Conservation (phyloP, 768 basidiomycete species). For the Phaffia tasmanica region DNA sequence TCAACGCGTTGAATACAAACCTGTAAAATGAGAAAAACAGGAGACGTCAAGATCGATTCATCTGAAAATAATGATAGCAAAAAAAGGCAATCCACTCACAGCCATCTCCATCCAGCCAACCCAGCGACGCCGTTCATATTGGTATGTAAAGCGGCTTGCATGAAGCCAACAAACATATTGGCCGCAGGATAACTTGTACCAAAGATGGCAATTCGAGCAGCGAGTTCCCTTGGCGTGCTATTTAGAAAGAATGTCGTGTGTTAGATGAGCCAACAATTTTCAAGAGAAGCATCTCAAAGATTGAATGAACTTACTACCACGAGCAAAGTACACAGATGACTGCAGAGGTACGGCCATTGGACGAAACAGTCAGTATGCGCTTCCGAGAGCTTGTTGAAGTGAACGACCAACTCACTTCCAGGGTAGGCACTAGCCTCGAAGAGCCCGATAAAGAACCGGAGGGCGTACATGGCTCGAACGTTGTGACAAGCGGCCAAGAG, state of each 20-base stretch:
- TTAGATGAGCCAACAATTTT: background rate
- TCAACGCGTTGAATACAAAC: conserved; percentile 18
- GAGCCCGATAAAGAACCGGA: conserved; percentile 24
- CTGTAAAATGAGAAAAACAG: background rate
- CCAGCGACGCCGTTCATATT: conserved; percentile 26
- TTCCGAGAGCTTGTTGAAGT: background rate
- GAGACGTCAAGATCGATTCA: background rate
- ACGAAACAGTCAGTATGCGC: background rate
- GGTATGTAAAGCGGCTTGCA: conserved; percentile 29
- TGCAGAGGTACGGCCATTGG: background rate
- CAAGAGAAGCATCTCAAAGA: background rate
- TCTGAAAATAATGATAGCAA: background rate
- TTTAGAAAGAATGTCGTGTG: background rate
- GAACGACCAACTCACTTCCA: background rate
- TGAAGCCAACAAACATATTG: conserved; percentile 27
- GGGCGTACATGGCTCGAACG: conserved; percentile 25
- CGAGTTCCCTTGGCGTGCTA: conserved; percentile 28
- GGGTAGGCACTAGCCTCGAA: conserved; percentile 27
- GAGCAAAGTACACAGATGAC: conserved; percentile 20
- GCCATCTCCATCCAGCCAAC: conserved; percentile 28
- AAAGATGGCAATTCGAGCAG: conserved; percentile 29
- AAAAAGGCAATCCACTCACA: background rate
- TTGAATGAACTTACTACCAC: conserved; percentile 11
- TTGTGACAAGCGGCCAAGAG: conserved; percentile 19
- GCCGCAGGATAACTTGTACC: conserved; percentile 27